Evolutionary conservation across 306 rosid species (phyloP), one percentile per base, ranked within the genome.

Genomic region (Geum urbanum): DNA sequence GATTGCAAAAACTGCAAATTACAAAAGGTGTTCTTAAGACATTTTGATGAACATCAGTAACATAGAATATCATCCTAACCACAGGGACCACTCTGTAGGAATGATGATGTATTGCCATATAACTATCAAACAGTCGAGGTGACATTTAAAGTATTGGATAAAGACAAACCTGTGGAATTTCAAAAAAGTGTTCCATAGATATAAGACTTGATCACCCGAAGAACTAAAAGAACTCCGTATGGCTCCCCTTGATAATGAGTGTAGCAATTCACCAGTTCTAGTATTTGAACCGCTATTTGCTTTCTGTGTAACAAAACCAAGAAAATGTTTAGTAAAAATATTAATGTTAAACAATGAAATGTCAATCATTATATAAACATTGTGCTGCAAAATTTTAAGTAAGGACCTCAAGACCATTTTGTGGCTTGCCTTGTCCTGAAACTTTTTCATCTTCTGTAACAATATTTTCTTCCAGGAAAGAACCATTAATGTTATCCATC

Each of bases 101-200:
- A 22, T 57, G 18, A 40, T 27, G 61, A 6, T 12, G 59, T 35
- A 37, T 7, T 35, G 22, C 45, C 7, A 37, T 59, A 35, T 59
- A 27, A 27, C n/a, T 57, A 59, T 59, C 20, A 12, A 22, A 9
- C 39, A 40, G 27, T 4, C 2, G 7, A 69, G 20, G 41, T 7
- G 8, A 2, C 7, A 39, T 27, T 44, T 69, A 66, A 57, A 55
- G 67, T 64, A 77, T 73, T 20, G 37, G 80, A 77, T 35, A 78
- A 77, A 80, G 37, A 61, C 76, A 52, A 49, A 91, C 97, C 98
- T 88, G 71, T 90, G 98, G 70, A 90, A 86, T 61, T 82, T 84
- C 50, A 88, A 60, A 85, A 90, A 90, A 7, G 69, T 78, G 76
- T 83, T 92, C 98, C 98, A 92, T 79, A 92, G 85, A 83, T 80